Evolutionary conservation across 2,329 filamentous ascomycete species (phyloP), one percentile per base, ranked within the genome.

Genomic region (Microsporum audouinii): DNA sequence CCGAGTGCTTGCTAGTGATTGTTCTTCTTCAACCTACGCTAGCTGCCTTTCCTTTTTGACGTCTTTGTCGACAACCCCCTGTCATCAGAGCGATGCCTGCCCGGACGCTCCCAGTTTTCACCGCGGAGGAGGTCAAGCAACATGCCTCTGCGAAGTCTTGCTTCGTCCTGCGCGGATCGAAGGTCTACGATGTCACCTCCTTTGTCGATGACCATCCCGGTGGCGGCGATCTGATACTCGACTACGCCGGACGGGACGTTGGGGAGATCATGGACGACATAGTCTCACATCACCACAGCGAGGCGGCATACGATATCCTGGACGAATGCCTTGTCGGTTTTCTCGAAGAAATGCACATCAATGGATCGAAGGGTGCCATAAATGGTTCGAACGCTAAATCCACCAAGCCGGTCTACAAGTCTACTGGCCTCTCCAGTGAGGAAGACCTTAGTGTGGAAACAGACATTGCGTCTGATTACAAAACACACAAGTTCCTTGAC

Each of bases 261-360:
- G 82, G 83, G 65, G 81, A 85, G 2, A 95, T 96, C 62, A 79
- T 99, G 75, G 85, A 88, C 71, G 91, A 99, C 70, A 81, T 86
- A 63, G 77, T 83, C 49, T 96, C 91, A 38, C 94, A 99, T 71
- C 77, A 80, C 49, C 94, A 99, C 73, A 90, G 88, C 56, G 91
- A 97, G 64, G 82, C 91, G 1, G 94, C 94, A n/a, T 99, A 96
- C 75, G 92, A 97, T 69, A 88, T 97, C 12, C 80, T 99, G 31
- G 89, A 95, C 53, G 94, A 97, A 45, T 87, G 84, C 53, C 81
- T 92, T 14, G 80, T 97, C 63, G 94, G 90, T 14, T 95, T 95
- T 69, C 78, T 96, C 38, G 73, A 71, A 60, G 66, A 71, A 61
- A 23, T 17, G 38, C 55, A 39, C 8, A 41, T 10, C 4, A 49